Evolutionary conservation across 1,284 basidiomycete genomes (phyloP).

Genomic region (Ustilago loliicola): DNA sequence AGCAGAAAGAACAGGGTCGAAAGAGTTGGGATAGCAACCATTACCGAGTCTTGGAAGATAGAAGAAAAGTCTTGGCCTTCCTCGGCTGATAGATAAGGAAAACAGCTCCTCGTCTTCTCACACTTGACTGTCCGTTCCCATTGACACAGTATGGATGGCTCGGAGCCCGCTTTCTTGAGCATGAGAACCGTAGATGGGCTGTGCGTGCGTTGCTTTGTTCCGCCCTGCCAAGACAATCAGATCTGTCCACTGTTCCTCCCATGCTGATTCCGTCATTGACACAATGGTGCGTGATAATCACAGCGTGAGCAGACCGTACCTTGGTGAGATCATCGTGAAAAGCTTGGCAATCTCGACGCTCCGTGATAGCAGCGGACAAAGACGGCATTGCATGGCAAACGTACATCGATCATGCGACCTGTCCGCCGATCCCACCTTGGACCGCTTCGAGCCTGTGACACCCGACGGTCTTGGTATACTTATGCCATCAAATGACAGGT

Average conservation of each 20-base stretch:
- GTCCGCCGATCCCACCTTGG: too few relatives aligned
- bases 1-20: too few relatives aligned
- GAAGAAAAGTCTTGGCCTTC: constrained; percentile 24
- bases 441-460: too few relatives aligned
- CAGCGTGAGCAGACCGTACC: too few relatives aligned
- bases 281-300: too few relatives aligned
- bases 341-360: not conserved
- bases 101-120: not conserved
- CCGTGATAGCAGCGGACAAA: not conserved
- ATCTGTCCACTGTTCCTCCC: not conserved
- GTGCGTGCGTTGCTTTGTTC: too few relatives aligned
- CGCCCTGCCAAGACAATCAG: constrained; percentile 11
- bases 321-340: constrained; percentile 1
- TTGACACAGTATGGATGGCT: not conserved
- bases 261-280: not conserved
- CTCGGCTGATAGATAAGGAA: constrained; percentile 31
- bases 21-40: not conserved
- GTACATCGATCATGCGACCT: too few relatives aligned
- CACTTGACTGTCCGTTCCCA: not conserved
- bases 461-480: too few relatives aligned
- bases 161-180: not conserved
- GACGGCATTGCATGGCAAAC: not conserved
- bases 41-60: not conserved
- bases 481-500: not conserved
- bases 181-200: not conserved